Conservation (phyloP, 1,284 basidiomycete genomes). For the Xerocomus minutiporus region DNA sequence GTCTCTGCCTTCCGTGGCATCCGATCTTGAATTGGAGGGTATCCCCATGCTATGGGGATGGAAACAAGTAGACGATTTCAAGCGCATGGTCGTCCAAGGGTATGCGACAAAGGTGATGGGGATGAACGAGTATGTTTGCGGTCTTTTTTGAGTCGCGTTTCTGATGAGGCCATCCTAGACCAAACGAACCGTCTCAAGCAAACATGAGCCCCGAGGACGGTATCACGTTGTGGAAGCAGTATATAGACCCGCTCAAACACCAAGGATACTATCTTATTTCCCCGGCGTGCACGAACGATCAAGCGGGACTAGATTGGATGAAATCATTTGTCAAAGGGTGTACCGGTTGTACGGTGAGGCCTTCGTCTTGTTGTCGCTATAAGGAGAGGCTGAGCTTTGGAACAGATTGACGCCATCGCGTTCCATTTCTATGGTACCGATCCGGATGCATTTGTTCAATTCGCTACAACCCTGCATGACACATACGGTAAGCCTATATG, state of each 20-base stretch:
- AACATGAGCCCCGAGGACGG: slow-evolving; percentile 55
- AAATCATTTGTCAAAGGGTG: slow-evolving; percentile 53
- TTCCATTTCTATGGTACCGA: slow-evolving; percentile 64
- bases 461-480: slow-evolving; percentile 49
- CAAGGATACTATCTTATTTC: slow-evolving; percentile 60
- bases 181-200: slow-evolving; percentile 54
- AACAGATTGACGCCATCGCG: slow-evolving; percentile 49
- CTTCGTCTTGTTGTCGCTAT: not conserved
- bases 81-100: slow-evolving; percentile 34
- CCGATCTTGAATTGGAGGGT: slow-evolving; percentile 35
- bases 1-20: slow-evolving; percentile 12
- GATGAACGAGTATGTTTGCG: slow-evolving; percentile 51
- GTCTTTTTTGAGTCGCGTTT: not conserved
- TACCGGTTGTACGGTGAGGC: slow-evolving; percentile 45
- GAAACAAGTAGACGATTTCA: slow-evolving; percentile 32
- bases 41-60: slow-evolving; percentile 58
- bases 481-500: slow-evolving; percentile 51
- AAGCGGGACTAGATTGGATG: slow-evolving; percentile 61
- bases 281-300: slow-evolving; percentile 66
- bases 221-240: slow-evolving; percentile 57
- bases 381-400: not conserved
- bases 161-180: slow-evolving; percentile 33
- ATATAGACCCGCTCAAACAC: slow-evolving; percentile 58
- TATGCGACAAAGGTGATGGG: slow-evolving; percentile 46
- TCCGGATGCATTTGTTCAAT: slow-evolving; percentile 46